Evolutionary conservation across 352 stramenopile species (phyloP).

Genomic region (Blastocystis sp.): DNA sequence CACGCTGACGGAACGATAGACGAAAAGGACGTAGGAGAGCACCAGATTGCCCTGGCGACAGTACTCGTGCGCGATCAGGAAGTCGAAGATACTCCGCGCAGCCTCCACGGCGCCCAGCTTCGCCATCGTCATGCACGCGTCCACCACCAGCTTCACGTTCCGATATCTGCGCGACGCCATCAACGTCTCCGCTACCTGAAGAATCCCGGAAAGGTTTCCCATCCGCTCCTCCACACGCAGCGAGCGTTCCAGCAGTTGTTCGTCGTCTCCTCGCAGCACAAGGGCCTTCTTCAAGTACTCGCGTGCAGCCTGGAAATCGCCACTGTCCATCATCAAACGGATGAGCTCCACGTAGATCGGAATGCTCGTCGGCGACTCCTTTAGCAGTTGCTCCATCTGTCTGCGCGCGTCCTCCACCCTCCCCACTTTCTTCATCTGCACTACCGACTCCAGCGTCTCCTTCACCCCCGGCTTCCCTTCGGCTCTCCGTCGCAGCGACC

Average conservation of each 20-base stretch:
- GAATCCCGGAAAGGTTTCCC: background rate
- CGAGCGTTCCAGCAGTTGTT: background rate
- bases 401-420: background rate
- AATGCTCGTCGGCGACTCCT: background rate
- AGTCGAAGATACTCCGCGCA: background rate
- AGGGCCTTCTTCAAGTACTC: background rate
- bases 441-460: background rate
- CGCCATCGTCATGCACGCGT: background rate
- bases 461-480: background rate
- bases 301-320: background rate
- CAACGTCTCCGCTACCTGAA: background rate
- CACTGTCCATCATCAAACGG: background rate
- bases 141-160: constrained; percentile 8
- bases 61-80: background rate
- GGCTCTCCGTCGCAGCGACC: background rate
- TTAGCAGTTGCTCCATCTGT: background rate
- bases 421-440: background rate
- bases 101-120: constrained; percentile 5
- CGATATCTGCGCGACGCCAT: background rate
- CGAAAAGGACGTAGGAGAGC: background rate
- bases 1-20: background rate
- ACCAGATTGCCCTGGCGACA: background rate
- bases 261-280: background rate
- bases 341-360: background rate
- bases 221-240: background rate